Evolutionary conservation across 345 rosid species (phyloP).

Genomic region (Eutrema japonicum): DNA sequence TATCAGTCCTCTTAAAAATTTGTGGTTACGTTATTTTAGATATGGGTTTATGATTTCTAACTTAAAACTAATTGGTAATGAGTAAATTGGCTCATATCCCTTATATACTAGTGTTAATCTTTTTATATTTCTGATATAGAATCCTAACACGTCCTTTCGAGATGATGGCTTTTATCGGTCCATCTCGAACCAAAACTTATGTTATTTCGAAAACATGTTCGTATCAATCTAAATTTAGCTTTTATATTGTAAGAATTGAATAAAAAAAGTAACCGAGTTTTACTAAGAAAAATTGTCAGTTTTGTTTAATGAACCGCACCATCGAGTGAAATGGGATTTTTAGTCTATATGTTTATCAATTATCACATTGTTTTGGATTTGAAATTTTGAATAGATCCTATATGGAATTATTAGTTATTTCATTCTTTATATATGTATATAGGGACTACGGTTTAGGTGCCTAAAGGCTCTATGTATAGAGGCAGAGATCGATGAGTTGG

Average conservation of each 20-base stretch:
- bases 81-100: no score
- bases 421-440: neutral
- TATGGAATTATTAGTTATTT: neutral
- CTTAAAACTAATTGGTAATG: no score
- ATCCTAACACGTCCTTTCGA: no score
- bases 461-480: slow-evolving; percentile 2
- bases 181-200: no score
- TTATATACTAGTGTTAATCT: no score
- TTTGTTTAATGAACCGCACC: slow-evolving; percentile 2
- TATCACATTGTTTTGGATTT: neutral
- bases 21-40: no score
- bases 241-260: neutral
- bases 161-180: no score
- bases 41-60: no score
- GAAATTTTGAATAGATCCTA: slow-evolving; percentile 1
- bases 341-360: neutral
- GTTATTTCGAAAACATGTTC: neutral
- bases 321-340: neutral
- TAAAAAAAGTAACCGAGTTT: neutral
- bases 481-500: slow-evolving; percentile 17
- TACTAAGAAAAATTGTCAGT: no score
- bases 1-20: neutral
- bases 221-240: slow-evolving; percentile 1
- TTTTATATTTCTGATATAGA: no score
- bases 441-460: slow-evolving; percentile 31